Percentiles rank a stretch among this genome's conserved stretches.
phyloP scores from a whole-genome alignment of 169 alveolate genomes.

The Plasmodium malariae region DNA sequence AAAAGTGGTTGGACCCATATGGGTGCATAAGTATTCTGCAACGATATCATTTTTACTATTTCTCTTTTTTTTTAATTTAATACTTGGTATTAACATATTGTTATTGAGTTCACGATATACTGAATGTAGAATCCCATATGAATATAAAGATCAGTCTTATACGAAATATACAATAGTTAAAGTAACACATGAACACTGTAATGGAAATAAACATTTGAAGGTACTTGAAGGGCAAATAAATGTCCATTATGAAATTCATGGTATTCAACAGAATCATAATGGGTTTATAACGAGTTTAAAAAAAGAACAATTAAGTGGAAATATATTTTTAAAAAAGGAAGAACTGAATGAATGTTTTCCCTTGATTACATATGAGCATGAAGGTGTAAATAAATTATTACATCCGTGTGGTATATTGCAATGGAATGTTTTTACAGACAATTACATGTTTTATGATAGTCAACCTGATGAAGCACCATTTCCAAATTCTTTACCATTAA shows the following conservation, averaged over 20 bases:
- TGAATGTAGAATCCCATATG: constrained; percentile 72
- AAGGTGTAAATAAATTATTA: constrained; percentile 75
- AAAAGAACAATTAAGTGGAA: constrained; percentile 46
- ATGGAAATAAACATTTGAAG: constrained; percentile 29
- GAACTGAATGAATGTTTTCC: constrained; percentile 52
- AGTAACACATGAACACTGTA: constrained; percentile 71
- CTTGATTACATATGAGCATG: constrained; percentile 47
- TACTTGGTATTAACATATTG: constrained; percentile 20
- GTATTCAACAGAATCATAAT: constrained; percentile 58
- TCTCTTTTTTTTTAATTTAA: constrained; percentile 33
- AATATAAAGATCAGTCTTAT: constrained; percentile 46
- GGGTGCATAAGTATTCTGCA: constrained; percentile 43
- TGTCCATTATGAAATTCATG: constrained; percentile 61
- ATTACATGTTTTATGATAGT: constrained; percentile 63
- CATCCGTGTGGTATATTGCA: constrained; percentile 85
- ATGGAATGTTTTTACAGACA: constrained; percentile 82
- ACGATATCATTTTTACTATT: constrained; percentile 36
- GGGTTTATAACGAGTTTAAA: constrained; percentile 40
- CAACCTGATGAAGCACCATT: constrained; percentile 65
- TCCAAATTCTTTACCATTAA: constrained; percentile 46
- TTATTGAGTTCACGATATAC: constrained; percentile 43
- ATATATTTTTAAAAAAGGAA: constrained; percentile 27
- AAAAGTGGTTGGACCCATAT: constrained; percentile 44
- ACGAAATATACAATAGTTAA: constrained; percentile 65
- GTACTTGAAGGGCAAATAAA: constrained; percentile 55